Base-by-base conservation (phyloP, 78 protist species). In the Dictyostelium intermedium region DNA sequence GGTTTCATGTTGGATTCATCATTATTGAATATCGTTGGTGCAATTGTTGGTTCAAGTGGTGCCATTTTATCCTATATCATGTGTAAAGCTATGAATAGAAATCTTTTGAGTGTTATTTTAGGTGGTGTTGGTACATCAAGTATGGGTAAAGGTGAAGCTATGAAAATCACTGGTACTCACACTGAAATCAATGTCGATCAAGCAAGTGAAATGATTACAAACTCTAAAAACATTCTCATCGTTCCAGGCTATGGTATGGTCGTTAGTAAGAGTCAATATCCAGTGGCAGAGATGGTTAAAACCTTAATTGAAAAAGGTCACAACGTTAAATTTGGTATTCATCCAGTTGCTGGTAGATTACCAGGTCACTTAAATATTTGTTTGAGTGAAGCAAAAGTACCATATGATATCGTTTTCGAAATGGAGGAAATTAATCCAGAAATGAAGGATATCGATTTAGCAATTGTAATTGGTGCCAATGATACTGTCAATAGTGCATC, bases 221-320 rank as follows among this genome's bases (percentile, higher is more conserved):
- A 66, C 35, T 32, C 84, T 23, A 86, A 94, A 63, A 43, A 69
- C 5, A 97, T 99, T 23, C 37, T 99, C 91, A 98, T 99, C 53
- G 99, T 98, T 25, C 99, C 99, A 8, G 99, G 99, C 14, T 99
- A 98, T 84, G 99, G 99, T 23, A 63, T 99, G 79, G 99, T 99
- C 0, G 99, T 98, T 14, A 98, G 98, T 32, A 85, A 97, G 47
- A 99, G 96, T 5, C 99, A 98, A 87, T 91, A 98, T 66, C 91
- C 98, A 9, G 81, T 99, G 18, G 96, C 98, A 1, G 98, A 98
- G 74, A 30, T 99, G 69, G 80, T 95, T 41, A 66, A 86, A 60
- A 61, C 91, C 11, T 89, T 98, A 30, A 73, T 69, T 23, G 84
- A 91, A 37, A 69, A n/a, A 10, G 98, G 98, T 27, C 53, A 60